A percentile compares a stretch with the other conserved stretches of the same genome.
Evolutionary conservation across 306 rosid genomes (phyloP).

Genomic region (Geum urbanum): DNA sequence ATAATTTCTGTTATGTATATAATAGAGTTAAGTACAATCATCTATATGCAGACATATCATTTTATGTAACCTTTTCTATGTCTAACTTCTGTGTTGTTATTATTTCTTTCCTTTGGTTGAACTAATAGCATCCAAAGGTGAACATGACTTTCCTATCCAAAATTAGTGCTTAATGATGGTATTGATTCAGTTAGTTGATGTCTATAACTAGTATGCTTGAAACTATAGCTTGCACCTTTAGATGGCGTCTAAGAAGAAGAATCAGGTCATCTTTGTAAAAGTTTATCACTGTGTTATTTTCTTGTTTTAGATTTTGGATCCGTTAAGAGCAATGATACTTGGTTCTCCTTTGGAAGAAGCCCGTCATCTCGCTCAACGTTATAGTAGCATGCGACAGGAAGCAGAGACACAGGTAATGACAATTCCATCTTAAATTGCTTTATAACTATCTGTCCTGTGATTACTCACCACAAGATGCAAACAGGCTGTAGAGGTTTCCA

Average conservation of each 20-base stretch:
- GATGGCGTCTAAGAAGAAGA: neutral
- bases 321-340: conserved; percentile 78
- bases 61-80: neutral
- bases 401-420: conserved; percentile 68
- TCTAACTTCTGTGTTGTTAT: neutral
- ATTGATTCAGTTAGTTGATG: neutral
- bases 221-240: neutral
- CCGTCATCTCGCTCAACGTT: conserved; percentile 95
- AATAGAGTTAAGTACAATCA: neutral
- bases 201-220: neutral
- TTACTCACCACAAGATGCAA: conserved; percentile 33
- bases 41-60: neutral
- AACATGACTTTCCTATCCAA: neutral
- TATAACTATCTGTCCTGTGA: conserved; percentile 9
- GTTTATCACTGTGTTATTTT: conserved; percentile 20
- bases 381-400: conserved; percentile 95
- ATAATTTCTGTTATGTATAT: neutral
- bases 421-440: conserved; percentile 5
- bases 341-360: conserved; percentile 98
- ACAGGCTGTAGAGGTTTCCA: conserved; percentile 71
- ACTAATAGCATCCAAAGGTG: neutral
- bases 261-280: conserved; percentile 2
- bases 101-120: conserved; percentile 4
- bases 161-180: neutral
- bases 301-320: conserved; percentile 73